Conservation (phyloP, 164 flowering plant species). For the Vitis riparia region DNA sequence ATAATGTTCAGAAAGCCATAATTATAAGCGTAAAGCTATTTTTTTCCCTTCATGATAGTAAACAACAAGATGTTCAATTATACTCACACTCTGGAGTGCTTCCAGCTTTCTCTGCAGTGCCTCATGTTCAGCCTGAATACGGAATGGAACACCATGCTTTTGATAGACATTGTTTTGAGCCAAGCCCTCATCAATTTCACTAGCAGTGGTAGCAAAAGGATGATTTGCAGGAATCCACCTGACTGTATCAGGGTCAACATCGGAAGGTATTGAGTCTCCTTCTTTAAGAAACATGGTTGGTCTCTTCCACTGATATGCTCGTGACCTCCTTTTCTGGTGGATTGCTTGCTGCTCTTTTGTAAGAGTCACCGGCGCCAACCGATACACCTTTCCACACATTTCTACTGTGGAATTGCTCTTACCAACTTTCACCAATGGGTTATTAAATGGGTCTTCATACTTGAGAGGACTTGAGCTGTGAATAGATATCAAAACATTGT, state of each 20-base stretch:
- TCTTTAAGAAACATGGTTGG: constrained; percentile 88
- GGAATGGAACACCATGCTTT: constrained; percentile 92
- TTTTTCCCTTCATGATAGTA: not conserved
- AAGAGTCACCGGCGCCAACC: constrained; percentile 87
- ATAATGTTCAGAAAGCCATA: not conserved
- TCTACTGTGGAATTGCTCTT: constrained; percentile 75
- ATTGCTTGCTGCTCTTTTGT: constrained; percentile 68
- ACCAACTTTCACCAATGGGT: constrained; percentile 79
- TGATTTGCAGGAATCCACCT: constrained; percentile 99
- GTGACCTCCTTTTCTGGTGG: constrained; percentile 92
- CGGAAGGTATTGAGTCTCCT: constrained; percentile 89
- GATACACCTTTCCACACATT: constrained; percentile 94
- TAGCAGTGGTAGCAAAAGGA: constrained; percentile 92
- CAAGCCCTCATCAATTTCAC: constrained; percentile 85
- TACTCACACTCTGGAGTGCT: constrained; percentile 75
- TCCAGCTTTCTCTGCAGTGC: constrained; percentile 87
- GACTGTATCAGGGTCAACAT: constrained; percentile 93
- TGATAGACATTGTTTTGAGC: constrained; percentile 92
- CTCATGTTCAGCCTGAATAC: constrained; percentile 93
- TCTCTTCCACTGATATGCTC: constrained; percentile 99
- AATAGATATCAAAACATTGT: not conserved
- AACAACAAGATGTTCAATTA: not conserved
- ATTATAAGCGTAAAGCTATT: not conserved
- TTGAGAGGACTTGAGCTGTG: constrained; percentile 77
- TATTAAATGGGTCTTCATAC: constrained; percentile 95